Evolutionary conservation across 1,284 basidiomycete species (phyloP).

Genomic region (Fomitopsis palustris): DNA sequence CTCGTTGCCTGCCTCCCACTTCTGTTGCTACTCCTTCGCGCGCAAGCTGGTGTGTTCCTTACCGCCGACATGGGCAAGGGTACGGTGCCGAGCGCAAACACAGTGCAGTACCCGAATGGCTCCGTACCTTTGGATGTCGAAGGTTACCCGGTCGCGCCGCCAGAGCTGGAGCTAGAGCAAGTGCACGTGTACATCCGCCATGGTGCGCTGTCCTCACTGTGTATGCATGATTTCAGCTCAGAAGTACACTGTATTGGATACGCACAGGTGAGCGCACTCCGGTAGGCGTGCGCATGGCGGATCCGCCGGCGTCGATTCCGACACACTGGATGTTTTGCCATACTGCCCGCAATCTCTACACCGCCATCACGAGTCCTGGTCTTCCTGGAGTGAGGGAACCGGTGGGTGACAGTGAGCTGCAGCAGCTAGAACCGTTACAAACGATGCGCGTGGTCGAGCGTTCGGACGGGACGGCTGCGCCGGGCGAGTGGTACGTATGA

Average conservation of each 20-base stretch:
- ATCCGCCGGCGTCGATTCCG: conserved; percentile 62
- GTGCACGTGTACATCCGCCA: conserved; percentile 74
- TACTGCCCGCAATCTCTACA: conserved; percentile 49
- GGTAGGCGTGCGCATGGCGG: conserved; percentile 59
- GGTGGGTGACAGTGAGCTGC: conserved; percentile 5
- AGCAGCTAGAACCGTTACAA: conserved; percentile 19
- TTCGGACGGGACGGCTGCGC: conserved; percentile 45
- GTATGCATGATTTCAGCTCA: not conserved
- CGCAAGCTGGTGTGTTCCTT: not conserved
- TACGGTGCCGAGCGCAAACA: not conserved
- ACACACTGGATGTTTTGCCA: conserved; percentile 70
- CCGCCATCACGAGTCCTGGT: conserved; percentile 38
- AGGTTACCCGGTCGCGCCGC: conserved; percentile 55
- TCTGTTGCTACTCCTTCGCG: not conserved
- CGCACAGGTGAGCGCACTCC: conserved; percentile 67
- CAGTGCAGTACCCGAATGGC: conserved; percentile 1
- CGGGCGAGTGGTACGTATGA: conserved; percentile 62
- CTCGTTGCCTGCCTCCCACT: not conserved
- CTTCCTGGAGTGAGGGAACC: conserved; percentile 1
- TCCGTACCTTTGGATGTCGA: conserved; percentile 51
- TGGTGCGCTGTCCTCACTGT: conserved; percentile 42
- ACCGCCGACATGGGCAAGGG: not conserved
- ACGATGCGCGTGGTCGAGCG: conserved; percentile 50
- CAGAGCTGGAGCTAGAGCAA: conserved; percentile 57
- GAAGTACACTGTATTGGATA: not conserved